Evolutionary conservation across 2,329 filamentous ascomycete genomes (phyloP).

Genomic region (Neoascochyta sp.): DNA sequence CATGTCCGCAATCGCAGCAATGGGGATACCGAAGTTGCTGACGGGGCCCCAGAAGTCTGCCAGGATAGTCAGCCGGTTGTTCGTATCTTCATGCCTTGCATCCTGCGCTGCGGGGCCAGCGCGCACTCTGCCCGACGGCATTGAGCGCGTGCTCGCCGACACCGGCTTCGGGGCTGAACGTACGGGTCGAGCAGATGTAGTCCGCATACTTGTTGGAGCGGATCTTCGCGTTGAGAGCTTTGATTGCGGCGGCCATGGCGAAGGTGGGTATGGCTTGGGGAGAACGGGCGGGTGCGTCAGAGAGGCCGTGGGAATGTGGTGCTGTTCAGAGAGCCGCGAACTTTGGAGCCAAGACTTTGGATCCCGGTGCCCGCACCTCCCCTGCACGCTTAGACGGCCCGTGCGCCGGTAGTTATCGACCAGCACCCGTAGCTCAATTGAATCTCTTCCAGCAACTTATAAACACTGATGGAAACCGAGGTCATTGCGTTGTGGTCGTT

Average conservation of each 20-base stretch:
- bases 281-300: constrained; percentile 4
- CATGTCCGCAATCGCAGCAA: constrained; percentile 53
- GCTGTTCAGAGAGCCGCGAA: constrained; percentile 7
- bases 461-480: no score
- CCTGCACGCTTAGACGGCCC: no score
- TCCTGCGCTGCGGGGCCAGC: no score
- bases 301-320: constrained; percentile 1
- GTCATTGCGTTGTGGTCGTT: no score
- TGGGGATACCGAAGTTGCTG: constrained; percentile 53
- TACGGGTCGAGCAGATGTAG: constrained; percentile 54
- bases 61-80: constrained; percentile 6
- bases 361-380: no score
- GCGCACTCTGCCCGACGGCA: not conserved
- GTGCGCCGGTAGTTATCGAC: no score
- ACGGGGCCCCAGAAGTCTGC: constrained; percentile 53
- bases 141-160: no score
- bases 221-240: constrained; percentile 53
- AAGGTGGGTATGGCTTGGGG: constrained; percentile 7
- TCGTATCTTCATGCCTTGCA: not conserved
- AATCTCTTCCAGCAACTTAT: no score
- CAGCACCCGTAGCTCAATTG: no score
- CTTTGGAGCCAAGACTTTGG: no score
- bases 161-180: no score
- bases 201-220: constrained; percentile 49
- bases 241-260: constrained; percentile 52